A percentile compares a stretch with the other conserved stretches of the same genome.
Evolutionary conservation across 1,139 yeast genomes (phyloP).

Genomic region (Nakaseomyces kungkrabaensis): DNA sequence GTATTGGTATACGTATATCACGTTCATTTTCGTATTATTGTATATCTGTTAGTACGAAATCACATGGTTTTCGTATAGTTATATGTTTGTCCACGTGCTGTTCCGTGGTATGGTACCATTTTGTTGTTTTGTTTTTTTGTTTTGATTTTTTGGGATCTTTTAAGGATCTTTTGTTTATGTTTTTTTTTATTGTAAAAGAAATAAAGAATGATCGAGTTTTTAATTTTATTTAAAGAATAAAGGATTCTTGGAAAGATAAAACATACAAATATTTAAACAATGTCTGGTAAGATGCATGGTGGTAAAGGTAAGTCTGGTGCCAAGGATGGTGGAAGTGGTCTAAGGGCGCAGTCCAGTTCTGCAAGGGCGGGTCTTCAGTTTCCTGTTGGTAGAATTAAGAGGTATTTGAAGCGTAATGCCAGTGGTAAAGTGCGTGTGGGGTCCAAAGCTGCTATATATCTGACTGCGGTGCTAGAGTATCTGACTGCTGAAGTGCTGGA

Average conservation of each 20-base stretch:
- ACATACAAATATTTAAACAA: conserved; percentile 21
- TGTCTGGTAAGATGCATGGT: conserved; percentile 94
- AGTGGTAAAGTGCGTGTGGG: conserved; percentile 95
- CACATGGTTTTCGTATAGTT: too few species aligned
- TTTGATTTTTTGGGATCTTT: too few species aligned
- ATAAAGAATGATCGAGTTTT: too few species aligned
- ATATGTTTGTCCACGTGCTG: too few species aligned
- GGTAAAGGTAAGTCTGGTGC: conserved; percentile 92
- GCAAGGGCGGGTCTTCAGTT: conserved; percentile 97
- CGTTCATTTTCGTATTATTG: too few species aligned
- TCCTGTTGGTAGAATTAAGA: conserved; percentile 97
- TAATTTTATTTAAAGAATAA: too few species aligned
- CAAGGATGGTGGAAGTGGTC: conserved; percentile 39
- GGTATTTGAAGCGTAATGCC: conserved; percentile 85
- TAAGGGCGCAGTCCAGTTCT: conserved; percentile 76
- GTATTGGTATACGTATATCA: too few species aligned
- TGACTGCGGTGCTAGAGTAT: conserved; percentile 94
- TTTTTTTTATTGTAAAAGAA: too few species aligned
- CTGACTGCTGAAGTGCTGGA: conserved; percentile 97
- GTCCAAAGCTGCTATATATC: conserved; percentile 91
- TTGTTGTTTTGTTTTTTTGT: too few species aligned
- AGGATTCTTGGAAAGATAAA: not conserved
- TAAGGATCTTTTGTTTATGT: too few species aligned
- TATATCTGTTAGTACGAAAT: too few species aligned
- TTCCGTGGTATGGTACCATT: too few species aligned